phyloP scores from a whole-genome alignment of 2,329 filamentous ascomycete species.

The Fusarium sp. region DNA sequence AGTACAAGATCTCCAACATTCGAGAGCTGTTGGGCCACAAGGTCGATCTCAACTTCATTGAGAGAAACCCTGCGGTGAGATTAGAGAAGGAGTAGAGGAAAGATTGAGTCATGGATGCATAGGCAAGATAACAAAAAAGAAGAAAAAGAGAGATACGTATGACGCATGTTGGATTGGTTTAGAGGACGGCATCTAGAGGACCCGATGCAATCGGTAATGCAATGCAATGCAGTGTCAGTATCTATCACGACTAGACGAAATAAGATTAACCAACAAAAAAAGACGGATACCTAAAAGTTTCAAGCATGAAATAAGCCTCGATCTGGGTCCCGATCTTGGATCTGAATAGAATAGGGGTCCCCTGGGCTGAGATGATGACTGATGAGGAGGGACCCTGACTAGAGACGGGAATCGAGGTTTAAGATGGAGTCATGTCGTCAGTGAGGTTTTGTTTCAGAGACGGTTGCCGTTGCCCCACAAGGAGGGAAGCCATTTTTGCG shows the following conservation, averaged over 20 bases:
- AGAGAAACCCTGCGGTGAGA: conserved; percentile 89
- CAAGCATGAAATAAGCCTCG: conserved; percentile 12
- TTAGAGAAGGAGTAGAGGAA: conserved; percentile 79
- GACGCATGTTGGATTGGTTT: conserved; percentile 11
- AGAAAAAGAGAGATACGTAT: conserved; percentile 11
- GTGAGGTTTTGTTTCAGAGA: conserved; percentile 22
- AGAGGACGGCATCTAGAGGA: conserved; percentile 30
- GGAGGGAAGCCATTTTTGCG: conserved; percentile 20
- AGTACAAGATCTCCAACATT: conserved; percentile 90
- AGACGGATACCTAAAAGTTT: conserved; percentile 8
- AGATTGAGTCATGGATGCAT: neutral
- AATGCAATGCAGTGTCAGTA: conserved; percentile 2
- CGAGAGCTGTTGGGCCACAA: conserved; percentile 94
- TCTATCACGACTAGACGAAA: conserved; percentile 42
- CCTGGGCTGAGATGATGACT: conserved; percentile 14
- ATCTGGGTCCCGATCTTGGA: conserved; percentile 5
- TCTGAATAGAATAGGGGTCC: conserved; percentile 9
- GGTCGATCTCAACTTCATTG: conserved; percentile 92
- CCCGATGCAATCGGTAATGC: conserved; percentile 8
- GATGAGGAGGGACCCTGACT: conserved; percentile 37
- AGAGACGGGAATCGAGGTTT: conserved; percentile 36
- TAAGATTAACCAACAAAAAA: conserved; percentile 22
- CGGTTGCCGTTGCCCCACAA: conserved; percentile 20
- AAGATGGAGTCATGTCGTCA: conserved; percentile 38
- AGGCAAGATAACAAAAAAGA: conserved; percentile 8